Conservation (phyloP, 225 moss, liverwort and hornwort genomes). For the Pseudoscleropodium purum region DNA sequence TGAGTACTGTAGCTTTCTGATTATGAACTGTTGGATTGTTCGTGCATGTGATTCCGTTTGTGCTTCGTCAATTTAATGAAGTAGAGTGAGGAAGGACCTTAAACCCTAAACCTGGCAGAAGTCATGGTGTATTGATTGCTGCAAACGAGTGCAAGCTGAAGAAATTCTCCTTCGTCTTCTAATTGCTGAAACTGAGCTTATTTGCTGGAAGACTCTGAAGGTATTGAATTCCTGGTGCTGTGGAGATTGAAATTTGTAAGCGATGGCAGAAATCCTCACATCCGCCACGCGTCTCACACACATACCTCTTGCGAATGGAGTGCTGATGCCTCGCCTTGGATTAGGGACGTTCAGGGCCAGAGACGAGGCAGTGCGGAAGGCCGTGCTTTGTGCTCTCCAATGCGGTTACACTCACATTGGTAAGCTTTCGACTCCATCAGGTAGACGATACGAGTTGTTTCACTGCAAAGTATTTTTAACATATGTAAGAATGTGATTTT, state of each 20-base stretch:
- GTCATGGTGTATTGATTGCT: not conserved
- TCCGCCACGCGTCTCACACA: constrained; percentile 3
- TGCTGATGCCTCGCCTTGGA: constrained; percentile 57
- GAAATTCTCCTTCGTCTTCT: not conserved
- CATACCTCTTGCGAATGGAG: constrained; percentile 31
- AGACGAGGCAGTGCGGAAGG: constrained; percentile 59
- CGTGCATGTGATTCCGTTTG: not conserved
- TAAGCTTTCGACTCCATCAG: not conserved
- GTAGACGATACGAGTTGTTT: not conserved
- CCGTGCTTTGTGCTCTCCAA: constrained; percentile 68
- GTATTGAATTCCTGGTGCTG: not conserved
- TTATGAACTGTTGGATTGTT: not conserved
- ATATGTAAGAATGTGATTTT: not conserved
- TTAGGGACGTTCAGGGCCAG: constrained; percentile 78
- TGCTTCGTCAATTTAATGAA: not conserved
- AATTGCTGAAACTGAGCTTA: not conserved
- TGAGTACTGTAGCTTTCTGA: not conserved
- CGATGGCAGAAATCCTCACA: constrained; percentile 20
- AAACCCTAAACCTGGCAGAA: not conserved
- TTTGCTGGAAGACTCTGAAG: not conserved
- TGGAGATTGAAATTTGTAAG: not conserved
- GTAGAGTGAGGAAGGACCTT: not conserved
- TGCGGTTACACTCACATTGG: constrained; percentile 61
- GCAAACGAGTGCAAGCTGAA: not conserved
- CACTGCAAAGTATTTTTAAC: not conserved